These are phyloP conservation scores for Chaetomium fimeti DNA, from an alignment of 495 filamentous ascomycete genomes.

Conservation along the genomic window DNA sequence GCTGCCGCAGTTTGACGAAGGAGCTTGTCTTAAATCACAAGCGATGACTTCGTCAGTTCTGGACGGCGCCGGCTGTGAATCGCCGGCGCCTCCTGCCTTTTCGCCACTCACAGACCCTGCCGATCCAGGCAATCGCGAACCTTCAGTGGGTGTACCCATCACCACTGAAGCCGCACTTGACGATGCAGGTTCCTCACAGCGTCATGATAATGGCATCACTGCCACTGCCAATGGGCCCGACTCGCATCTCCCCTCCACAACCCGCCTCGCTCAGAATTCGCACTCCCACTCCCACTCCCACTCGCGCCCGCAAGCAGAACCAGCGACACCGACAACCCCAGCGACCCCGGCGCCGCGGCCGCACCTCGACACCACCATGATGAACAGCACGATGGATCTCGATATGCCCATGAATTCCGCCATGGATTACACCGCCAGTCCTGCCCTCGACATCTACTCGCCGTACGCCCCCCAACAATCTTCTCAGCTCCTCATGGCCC, in stretches of 20 bases:
- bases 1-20: conserved; percentile 35
- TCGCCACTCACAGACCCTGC: conserved; percentile 38
- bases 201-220: neutral
- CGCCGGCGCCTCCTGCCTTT: conserved; percentile 38
- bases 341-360: neutral
- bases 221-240: neutral
- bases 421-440: conserved; percentile 14
- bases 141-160: conserved; percentile 20
- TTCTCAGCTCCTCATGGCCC: conserved; percentile 29
- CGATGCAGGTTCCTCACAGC: neutral
- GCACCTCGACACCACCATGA: neutral
- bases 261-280: neutral
- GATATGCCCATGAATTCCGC: conserved; percentile 1
- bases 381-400: conserved; percentile 14
- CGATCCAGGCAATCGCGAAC: conserved; percentile 33
- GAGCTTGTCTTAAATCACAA: conserved; percentile 36
- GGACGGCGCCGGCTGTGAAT: conserved; percentile 28
- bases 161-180: neutral
- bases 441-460: conserved; percentile 24
- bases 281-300: neutral
- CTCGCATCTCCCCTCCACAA: too few species aligned
- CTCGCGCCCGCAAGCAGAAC: neutral
- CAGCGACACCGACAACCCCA: conserved; percentile 6
- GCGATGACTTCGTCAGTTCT: conserved; percentile 41
- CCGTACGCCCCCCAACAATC: conserved; percentile 9